Base-by-base conservation (phyloP, 2,329 filamentous ascomycete species). In the Penicillium capsulatum region DNA sequence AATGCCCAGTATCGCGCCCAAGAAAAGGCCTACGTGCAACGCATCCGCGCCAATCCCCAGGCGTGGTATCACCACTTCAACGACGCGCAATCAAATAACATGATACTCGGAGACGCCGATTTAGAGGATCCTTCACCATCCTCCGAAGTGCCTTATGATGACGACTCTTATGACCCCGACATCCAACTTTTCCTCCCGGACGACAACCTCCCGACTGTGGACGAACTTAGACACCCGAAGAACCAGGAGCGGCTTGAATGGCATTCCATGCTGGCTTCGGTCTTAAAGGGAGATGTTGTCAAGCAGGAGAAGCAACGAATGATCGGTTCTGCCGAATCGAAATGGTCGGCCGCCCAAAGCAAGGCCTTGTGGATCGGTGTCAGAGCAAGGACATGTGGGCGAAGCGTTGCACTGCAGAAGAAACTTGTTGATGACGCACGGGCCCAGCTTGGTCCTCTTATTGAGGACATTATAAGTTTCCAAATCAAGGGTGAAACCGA, bases 231-330 rank as follows among this genome's bases (percentile, higher is more conserved):
- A 64, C 86, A 96, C 54, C 86, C 89, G 1, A 81, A 83, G 48
- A 96, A 90, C 59, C 78, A 90, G 45, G 92, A 97, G 65, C 77
- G 91, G 31, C 73, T 98, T 16, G 92, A 98, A 67, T 98, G 92
- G 92, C 90, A 98, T 67, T 88, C 88, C 3, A 98, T 98, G 92
- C 71, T 98, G 40, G 87, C 91, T 44, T 94, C 91, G 10, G 92
- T 98, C 3, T 71, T 98, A 51, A 96, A 90, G 1, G 92, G 92
- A 50, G 92, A 98, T 63, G 92, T 98, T 7, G 91, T 98, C 42
- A 87, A 88, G 57, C 92, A 98, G 65, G 92, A 98, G 69, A 98
- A 98, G 74, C 94, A 95, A 65, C 81, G 92, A 31, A 67, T 98
- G 57, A 92, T 94, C 51, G 90, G 88, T 31, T 83, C 86, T 49